Base-by-base conservation (phyloP, 371 early-diverging fungal genomes). In the Saksenaea vasiformis region DNA sequence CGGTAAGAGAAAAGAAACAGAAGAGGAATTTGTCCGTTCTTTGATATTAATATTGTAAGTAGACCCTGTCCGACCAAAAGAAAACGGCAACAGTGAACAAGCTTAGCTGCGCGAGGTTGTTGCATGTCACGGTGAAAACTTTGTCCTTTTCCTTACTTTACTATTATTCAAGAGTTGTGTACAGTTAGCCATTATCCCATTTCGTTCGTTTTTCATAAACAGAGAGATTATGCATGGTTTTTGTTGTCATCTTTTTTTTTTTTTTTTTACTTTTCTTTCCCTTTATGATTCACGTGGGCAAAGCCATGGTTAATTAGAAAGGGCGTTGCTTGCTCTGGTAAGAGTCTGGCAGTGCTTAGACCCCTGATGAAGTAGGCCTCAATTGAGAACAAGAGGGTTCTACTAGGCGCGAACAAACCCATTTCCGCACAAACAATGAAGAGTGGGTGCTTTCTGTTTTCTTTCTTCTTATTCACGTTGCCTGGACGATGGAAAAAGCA, bases 1-100 rank as follows among this genome's bases (percentile, higher is more conserved):
- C 85, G 95, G 85, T 79, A 72, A 61, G 65, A 22, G 22, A 17
- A 41, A 41, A 41, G 43, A 41, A 4, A 22, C 1, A 22, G 8
- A 22, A 10, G 24, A 5, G 51, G 7, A 22, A 22, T 5, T 44
- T 47, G 3, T 4, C 8, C 7, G 5, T 22, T 7, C 10, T 19
- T 22, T 47, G 1, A 47, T 22, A 47, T 7, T 22, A 11, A n/a
- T n/a, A n/a, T n/a, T 19, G 19, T 47, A 22, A 19, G 3, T 17
- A 47, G 51, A 47, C 22, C 51, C 51, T 47, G 27, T 47, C 5
- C 51, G 51, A 47, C 1, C 51, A 22, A 17, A 47, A 47, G 51
- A 47, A 47, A 47, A 47, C 51, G 51, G 51, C 51, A 47, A 14
- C 15, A 47, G 5, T 47, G 26, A 47, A 10, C 5, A 47, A 22